Evolutionary conservation across 78 protist species (phyloP).

Genomic region (Dictyostelium intermedium): DNA sequence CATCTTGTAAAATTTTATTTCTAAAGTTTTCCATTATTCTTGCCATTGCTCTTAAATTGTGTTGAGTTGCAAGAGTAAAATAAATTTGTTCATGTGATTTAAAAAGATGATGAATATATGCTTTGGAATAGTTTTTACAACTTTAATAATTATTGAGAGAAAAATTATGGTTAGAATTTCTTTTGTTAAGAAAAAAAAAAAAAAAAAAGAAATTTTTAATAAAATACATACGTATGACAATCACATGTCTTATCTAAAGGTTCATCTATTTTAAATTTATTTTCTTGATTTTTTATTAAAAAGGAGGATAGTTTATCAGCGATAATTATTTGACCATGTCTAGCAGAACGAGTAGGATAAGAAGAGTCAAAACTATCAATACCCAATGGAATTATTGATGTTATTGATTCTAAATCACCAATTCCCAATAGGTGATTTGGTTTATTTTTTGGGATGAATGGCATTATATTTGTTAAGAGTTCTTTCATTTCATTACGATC

Average conservation of each 20-base stretch:
- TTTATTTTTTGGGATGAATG: conserved; percentile 37
- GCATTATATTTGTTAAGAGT: conserved; percentile 37
- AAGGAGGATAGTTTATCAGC: background rate
- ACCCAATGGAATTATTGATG: conserved; percentile 68
- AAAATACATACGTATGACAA: conserved; percentile 52
- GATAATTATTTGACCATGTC: conserved; percentile 69
- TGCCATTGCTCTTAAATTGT: conserved; percentile 63
- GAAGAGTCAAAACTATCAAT: conserved; percentile 89
- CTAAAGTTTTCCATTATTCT: conserved; percentile 46
- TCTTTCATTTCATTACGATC: conserved; percentile 71
- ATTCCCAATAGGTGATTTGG: conserved; percentile 89
- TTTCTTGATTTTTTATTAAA: conserved; percentile 27
- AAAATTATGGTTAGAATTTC: too few relatives aligned
- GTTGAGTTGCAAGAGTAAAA: conserved; percentile 68
- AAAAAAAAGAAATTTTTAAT: background rate
- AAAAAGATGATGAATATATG: conserved; percentile 64
- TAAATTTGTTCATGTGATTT: conserved; percentile 72
- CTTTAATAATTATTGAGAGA: background rate
- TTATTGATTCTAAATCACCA: conserved; percentile 77
- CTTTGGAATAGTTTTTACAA: conserved; percentile 60
- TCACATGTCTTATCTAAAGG: conserved; percentile 60
- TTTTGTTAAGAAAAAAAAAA: too few relatives aligned
- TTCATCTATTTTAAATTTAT: background rate
- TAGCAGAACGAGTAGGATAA: conserved; percentile 86
- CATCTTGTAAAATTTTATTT: conserved; percentile 36